Conservation (phyloP, 805 yeast species). For the Yarrowia divulgata region DNA sequence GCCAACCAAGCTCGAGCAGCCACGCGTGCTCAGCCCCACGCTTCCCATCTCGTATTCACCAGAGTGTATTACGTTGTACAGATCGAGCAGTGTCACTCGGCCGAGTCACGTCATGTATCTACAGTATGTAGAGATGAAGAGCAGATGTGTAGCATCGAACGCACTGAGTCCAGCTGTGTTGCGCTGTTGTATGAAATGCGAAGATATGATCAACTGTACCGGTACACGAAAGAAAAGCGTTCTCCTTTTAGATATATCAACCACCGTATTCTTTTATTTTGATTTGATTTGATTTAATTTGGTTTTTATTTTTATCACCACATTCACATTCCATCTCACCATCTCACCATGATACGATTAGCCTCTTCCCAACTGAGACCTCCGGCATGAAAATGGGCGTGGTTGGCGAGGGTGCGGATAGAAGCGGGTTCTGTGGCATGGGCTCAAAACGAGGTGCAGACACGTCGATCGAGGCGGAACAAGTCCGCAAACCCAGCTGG, state of each 20-base stretch:
- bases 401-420: neutral
- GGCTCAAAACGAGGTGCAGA: neutral
- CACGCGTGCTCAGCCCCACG: neutral
- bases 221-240: too few relatives aligned
- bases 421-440: neutral
- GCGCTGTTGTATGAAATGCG: too few relatives aligned
- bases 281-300: too few relatives aligned
- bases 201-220: too few relatives aligned
- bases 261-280: too few relatives aligned
- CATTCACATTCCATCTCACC: too few relatives aligned
- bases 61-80: neutral
- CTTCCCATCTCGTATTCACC: constrained; percentile 1
- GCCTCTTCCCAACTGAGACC: neutral
- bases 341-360: too few relatives aligned
- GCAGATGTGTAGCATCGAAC: too few relatives aligned
- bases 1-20: neutral
- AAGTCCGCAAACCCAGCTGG: neutral
- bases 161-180: too few relatives aligned
- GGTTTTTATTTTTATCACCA: too few relatives aligned
- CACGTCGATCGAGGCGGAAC: neutral
- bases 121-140: too few relatives aligned
- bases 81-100: neutral
- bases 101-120: neutral
- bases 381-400: neutral
- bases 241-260: too few relatives aligned